Base-by-base conservation (phyloP, 805 yeast genomes). In the Kregervanrija pseudodelftensis region DNA sequence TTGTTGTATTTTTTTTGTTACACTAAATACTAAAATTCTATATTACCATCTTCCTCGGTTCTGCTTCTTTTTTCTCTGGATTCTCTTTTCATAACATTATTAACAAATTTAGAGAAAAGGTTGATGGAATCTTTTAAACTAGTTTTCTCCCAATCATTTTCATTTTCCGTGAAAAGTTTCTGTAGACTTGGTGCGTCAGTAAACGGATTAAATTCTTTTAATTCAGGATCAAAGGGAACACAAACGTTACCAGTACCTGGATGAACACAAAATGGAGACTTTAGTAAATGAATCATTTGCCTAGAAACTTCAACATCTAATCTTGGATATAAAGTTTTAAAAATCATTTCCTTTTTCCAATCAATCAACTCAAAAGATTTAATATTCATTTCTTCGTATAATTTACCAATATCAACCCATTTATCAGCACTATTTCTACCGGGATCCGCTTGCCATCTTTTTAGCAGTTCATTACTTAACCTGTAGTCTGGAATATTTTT, bases 191-290 rank as follows among this genome's bases (percentile, higher is more conserved):
- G 98, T 1, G 95, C 90, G 43, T 60, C 63, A 11, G 68, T 69
- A 50, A 75, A 74, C 2, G 97, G 97, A 54, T 83, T 79, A 58
- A 91, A 93, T 4, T 79, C 79, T 35, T 66, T 58, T 4, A 50
- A 58, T 0, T 45, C 45, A 1, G 82, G 80, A 53, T 77, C 79
- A 50, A 78, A 83, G 0, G 98, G 96, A 8, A 93, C 96, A 76
- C 98, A 93, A 3, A 93, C 85, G 56, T 86, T 84, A 8, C 96
- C 96, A 0, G 99, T 93, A 2, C 88, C 82, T 2, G 99, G 99
- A 63, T 93, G 99, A 37, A 93, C 81, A 68, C 98, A 91, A 62
- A 93, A 93, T 13, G 99, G 99, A 1, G 97, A 85, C 61, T 93
- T 93, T 55, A 93, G 74, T 65, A 93, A 80, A 69, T 93, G 99